These are phyloP conservation scores for Moesziomyces sp. DNA, from an alignment of 1,284 basidiomycete genomes.

Conservation along the genomic window DNA sequence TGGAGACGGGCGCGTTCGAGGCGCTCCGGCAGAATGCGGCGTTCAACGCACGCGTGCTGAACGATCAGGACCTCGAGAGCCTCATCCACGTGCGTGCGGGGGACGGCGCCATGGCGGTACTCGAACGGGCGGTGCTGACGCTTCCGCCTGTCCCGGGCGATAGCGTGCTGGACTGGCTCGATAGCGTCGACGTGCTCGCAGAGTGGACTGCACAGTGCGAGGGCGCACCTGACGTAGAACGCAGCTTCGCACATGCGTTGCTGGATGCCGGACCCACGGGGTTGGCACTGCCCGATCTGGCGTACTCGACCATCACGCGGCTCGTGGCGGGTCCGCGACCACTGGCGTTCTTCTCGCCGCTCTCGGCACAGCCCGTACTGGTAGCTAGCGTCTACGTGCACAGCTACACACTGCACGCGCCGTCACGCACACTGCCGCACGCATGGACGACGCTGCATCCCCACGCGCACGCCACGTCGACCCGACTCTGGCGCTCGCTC, in stretches of 20 bases:
- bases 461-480: neutral
- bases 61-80: constrained; percentile 45
- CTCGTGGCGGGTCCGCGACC: constrained; percentile 9
- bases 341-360: constrained; percentile 24
- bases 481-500: too few relatives aligned
- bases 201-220: neutral
- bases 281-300: neutral
- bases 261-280: neutral
- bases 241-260: neutral
- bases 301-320: neutral
- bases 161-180: constrained; percentile 18
- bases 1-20: constrained; percentile 24
- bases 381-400: constrained; percentile 10
- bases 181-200: neutral
- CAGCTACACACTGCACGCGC: constrained; percentile 4
- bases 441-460: constrained; percentile 25
- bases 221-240: constrained; percentile 2
- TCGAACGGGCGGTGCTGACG: constrained; percentile 6
- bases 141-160: constrained; percentile 20
- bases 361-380: constrained; percentile 1
- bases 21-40: constrained; percentile 25
- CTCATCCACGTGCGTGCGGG: constrained; percentile 9
- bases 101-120: constrained; percentile 1
- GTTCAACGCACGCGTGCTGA: constrained; percentile 41
- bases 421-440: constrained; percentile 11